Evolutionary conservation across 176 grass and related monocot species (phyloP).

Genomic region (Saccharum spontaneum): DNA sequence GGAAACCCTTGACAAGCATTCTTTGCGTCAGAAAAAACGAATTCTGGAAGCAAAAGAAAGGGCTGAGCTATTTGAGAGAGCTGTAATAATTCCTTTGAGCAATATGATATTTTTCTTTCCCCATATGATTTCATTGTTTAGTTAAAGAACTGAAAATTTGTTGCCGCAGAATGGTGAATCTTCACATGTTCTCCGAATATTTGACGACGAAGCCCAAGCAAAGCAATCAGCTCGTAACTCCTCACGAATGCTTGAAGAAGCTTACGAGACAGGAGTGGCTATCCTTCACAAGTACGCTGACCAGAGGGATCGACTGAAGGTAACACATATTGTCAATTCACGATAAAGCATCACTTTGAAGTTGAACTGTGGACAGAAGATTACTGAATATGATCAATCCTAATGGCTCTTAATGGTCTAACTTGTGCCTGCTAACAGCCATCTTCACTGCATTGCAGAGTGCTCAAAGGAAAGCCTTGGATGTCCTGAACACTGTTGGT

Average conservation of each 20-base stretch:
- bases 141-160: slow-evolving; percentile 22
- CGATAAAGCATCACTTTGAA: not conserved
- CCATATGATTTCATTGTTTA: slow-evolving; percentile 3
- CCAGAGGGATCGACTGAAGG: slow-evolving; percentile 93
- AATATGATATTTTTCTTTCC: slow-evolving; percentile 4
- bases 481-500: slow-evolving; percentile 89
- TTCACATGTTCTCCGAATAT: slow-evolving; percentile 83
- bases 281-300: slow-evolving; percentile 89
- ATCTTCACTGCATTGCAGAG: slow-evolving; percentile 49
- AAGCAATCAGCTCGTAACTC: slow-evolving; percentile 83
- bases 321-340: slow-evolving; percentile 12
- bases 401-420: not conserved
- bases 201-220: slow-evolving; percentile 88
- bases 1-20: slow-evolving; percentile 69
- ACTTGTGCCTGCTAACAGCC: slow-evolving; percentile 9
- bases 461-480: slow-evolving; percentile 95
- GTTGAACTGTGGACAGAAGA: not conserved
- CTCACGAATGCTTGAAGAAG: slow-evolving; percentile 79
- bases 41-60: slow-evolving; percentile 88
- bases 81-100: slow-evolving; percentile 52
- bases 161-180: slow-evolving; percentile 83
- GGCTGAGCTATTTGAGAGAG: slow-evolving; percentile 76
- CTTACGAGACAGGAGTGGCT: slow-evolving; percentile 74
- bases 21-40: slow-evolving; percentile 69
- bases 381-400: not conserved